Evolutionary conservation across 2,329 filamentous ascomycete species (phyloP), one percentile per base, ranked within the genome.

Genomic region (Balansia obtecta): DNA sequence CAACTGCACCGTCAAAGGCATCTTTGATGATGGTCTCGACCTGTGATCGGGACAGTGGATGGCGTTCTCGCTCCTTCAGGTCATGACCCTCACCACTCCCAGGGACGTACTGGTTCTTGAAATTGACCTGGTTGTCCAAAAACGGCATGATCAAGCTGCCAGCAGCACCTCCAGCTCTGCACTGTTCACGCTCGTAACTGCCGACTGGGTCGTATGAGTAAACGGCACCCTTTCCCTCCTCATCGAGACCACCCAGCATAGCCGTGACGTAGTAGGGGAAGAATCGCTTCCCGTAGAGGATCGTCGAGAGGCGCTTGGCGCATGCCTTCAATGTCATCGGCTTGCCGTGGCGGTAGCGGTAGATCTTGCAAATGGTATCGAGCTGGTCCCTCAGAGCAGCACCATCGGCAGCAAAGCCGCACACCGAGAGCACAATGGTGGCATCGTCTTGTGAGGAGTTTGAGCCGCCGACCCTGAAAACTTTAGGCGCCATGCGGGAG

Each of bases 151-250:
- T 98, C 68, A 98, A 73, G 63, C 87, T 93, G 49, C 88, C 85
- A 18, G 90, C 90, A 13, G 93, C 90, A 61, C 93, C 93, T 41
- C 88, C 93, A 37, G 93, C 90, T 57, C 91, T 83, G 73, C 90
- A 96, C 72, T 95, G 88, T 72, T 98, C 93, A 57, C 93, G 77
- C 76, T 98, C 93, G 71, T 97, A 98, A 66, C 88, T 95, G 59
- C 93, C 93, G 41, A 98, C 93, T 1, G 93, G 93, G 65, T 98
- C 93, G 72, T 98, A 98, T 56, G 86, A 93, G 77, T 96, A 98
- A 54, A 98, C 77, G 49, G 91, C 91, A 52, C 93, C 94, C 68
- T 83, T 86, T 60, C 93, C 93, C 55, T 97, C 83, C 72, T 97
- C 93, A 61, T 98, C 94, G 54, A 98, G 71, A 18, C 93, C 93